A percentile compares a stretch with the other conserved stretches of the same genome.
phyloP scores from a whole-genome alignment of 2,329 filamentous ascomycete genomes.

The Penicillium crustosum region DNA sequence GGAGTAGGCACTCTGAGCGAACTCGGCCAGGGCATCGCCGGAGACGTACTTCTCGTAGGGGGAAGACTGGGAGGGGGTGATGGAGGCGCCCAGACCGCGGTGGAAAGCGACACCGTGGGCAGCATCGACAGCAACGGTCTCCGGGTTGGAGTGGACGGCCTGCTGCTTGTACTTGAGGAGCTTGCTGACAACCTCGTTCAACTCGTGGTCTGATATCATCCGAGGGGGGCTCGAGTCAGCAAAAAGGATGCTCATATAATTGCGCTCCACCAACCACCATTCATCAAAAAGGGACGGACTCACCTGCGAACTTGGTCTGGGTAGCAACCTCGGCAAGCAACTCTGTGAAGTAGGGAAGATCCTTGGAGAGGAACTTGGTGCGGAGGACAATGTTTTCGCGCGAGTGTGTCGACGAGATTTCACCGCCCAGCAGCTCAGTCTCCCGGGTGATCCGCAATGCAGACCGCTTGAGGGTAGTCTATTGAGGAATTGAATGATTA shows the following conservation, averaged over 20 bases:
- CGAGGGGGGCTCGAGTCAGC: conserved; percentile 15
- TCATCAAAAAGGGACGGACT: conserved; percentile 24
- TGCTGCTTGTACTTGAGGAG: conserved; percentile 77
- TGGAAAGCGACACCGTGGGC: conserved; percentile 89
- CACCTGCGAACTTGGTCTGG: conserved; percentile 78
- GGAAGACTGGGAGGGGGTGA: conserved; percentile 69
- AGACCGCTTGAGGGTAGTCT: conserved; percentile 80
- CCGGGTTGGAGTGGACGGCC: conserved; percentile 61
- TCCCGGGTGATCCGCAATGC: conserved; percentile 92
- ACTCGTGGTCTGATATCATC: conserved; percentile 70
- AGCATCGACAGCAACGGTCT: conserved; percentile 76
- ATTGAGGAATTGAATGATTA: conserved; percentile 47
- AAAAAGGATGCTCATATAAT: conserved; percentile 9
- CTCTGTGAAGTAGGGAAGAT: conserved; percentile 97
- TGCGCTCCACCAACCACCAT: conserved; percentile 1
- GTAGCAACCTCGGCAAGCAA: conserved; percentile 88
- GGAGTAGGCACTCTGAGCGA: conserved; percentile 74
- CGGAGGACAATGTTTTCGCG: conserved; percentile 90
- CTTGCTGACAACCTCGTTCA: conserved; percentile 80
- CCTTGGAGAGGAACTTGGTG: conserved; percentile 91
- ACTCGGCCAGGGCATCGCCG: conserved; percentile 71
- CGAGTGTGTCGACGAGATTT: conserved; percentile 83
- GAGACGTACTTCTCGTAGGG: conserved; percentile 74
- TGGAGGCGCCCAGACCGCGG: conserved; percentile 78
- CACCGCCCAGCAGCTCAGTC: conserved; percentile 88